These are phyloP conservation scores for Zizania latifolia DNA, from an alignment of 176 grass and related monocot species.

Conservation along the genomic window DNA sequence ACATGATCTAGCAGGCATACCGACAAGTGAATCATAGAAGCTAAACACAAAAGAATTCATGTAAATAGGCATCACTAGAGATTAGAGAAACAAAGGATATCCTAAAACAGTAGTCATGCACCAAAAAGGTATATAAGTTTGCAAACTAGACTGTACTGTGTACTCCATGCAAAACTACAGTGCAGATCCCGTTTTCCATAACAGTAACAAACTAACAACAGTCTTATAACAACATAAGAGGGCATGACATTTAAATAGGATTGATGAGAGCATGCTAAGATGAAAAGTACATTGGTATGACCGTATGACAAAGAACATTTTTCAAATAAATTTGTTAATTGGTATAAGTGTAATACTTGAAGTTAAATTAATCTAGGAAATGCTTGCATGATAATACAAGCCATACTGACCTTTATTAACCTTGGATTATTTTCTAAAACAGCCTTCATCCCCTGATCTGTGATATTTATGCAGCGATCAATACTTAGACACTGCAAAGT, in stretches of 20 bases:
- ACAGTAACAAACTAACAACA: neutral
- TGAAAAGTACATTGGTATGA: neutral
- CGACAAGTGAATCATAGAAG: neutral
- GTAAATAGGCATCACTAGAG: neutral
- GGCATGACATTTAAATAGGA: neutral
- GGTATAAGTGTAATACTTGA: neutral
- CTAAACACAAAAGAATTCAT: neutral
- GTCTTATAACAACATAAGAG: neutral
- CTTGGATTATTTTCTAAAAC: conserved; percentile 55
- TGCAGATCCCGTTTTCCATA: neutral
- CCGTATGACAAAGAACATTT: neutral
- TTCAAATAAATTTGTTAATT: neutral
- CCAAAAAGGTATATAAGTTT: neutral
- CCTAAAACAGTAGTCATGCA: neutral
- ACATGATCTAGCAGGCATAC: neutral
- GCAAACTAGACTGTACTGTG: neutral
- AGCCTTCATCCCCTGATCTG: conserved; percentile 68
- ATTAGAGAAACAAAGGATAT: neutral
- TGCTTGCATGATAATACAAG: conserved; percentile 12
- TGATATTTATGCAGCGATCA: conserved; percentile 49
- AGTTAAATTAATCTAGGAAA: neutral
- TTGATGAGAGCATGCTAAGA: neutral
- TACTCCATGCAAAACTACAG: neutral
- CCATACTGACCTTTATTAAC: conserved; percentile 69
- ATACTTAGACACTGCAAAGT: conserved; percentile 53